Evolutionary conservation across 176 grass and related monocot species (phyloP).

Genomic region (Oryza australiensis): DNA sequence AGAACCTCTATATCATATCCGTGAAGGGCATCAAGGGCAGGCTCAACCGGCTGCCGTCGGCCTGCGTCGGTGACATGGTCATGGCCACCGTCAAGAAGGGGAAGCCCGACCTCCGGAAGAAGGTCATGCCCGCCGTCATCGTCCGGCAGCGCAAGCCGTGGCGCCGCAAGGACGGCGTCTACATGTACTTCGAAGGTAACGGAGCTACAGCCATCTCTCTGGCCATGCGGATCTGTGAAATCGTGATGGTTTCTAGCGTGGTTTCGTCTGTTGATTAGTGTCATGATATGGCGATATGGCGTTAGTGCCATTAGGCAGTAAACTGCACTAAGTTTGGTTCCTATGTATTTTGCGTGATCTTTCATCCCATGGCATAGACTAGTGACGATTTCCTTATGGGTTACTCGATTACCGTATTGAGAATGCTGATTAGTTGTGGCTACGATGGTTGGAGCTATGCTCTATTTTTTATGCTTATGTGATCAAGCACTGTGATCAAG

Average conservation of each 20-base stretch:
- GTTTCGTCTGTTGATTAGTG: not conserved
- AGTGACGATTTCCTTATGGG: not conserved
- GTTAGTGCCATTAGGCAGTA: not conserved
- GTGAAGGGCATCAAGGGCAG: slow-evolving; percentile 56
- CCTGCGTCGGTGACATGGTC: slow-evolving; percentile 61
- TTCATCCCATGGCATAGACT: not conserved
- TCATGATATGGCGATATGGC: not conserved
- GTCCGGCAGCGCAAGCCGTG: slow-evolving; percentile 55
- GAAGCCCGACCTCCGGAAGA: slow-evolving; percentile 55
- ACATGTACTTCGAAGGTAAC: slow-evolving; percentile 62
- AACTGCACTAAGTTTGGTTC: not conserved
- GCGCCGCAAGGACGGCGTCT: slow-evolving; percentile 50
- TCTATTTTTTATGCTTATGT: not conserved
- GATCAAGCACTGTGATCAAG: not conserved
- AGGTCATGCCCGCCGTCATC: slow-evolving; percentile 59
- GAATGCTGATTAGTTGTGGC: not conserved
- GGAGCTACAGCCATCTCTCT: not conserved
- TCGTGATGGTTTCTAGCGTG: not conserved
- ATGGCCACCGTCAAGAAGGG: slow-evolving; percentile 64
- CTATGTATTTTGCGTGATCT: not conserved
- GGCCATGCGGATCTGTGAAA: not conserved
- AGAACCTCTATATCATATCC: slow-evolving; percentile 62
- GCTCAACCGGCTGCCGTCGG: slow-evolving; percentile 48
- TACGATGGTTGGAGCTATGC: not conserved
- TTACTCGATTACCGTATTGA: not conserved